Conservation (phyloP, 164 flowering plant species). For the Nymphaea thermarum region DNA sequence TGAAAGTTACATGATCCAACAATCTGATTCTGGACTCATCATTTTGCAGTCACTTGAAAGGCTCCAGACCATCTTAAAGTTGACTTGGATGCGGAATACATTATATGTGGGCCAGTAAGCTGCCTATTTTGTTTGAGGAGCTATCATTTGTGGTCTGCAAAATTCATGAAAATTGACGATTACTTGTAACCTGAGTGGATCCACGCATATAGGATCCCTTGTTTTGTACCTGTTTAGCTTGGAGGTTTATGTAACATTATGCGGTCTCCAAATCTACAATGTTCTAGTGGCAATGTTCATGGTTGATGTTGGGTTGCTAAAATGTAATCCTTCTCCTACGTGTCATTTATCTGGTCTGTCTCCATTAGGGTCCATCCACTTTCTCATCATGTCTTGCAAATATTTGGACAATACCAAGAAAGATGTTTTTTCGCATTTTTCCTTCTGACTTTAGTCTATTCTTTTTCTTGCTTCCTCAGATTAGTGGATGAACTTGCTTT, state of each 20-base stretch:
- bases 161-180: too few species aligned
- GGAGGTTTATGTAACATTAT: too few species aligned
- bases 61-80: slow-evolving; percentile 30
- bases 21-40: not conserved
- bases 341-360: not conserved
- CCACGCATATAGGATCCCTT: too few species aligned
- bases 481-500: slow-evolving; percentile 68
- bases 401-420: not conserved
- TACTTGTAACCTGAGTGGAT: too few species aligned
- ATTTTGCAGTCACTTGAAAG: slow-evolving; percentile 58
- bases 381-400: not conserved
- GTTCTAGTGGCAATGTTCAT: too few species aligned
- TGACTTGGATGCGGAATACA: slow-evolving; percentile 85
- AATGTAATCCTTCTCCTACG: not conserved
- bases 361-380: not conserved
- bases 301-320: too few species aligned
- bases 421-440: not conserved
- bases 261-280: too few species aligned
- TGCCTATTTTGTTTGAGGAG: not conserved
- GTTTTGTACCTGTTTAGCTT: too few species aligned
- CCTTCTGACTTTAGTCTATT: not conserved
- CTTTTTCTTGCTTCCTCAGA: slow-evolving; percentile 21
- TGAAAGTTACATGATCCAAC: not conserved
- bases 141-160: too few species aligned
- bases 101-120: slow-evolving; percentile 49